These are phyloP conservation scores for Dalbergia cochinchinensis DNA, from an alignment of 306 rosid species.

Conservation along the genomic window DNA sequence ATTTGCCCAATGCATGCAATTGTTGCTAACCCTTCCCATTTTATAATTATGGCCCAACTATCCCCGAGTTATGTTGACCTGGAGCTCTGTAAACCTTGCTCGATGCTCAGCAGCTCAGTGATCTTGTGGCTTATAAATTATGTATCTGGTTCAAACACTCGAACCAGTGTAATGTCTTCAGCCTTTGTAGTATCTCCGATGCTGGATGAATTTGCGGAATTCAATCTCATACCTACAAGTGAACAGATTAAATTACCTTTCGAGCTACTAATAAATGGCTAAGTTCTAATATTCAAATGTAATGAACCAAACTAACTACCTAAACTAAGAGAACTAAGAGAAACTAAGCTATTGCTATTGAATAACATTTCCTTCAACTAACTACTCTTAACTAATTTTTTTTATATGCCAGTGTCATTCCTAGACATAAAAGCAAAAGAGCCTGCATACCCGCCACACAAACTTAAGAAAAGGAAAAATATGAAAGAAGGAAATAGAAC, in stretches of 20 bases:
- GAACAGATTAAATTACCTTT: not conserved
- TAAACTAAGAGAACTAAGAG: too few species aligned
- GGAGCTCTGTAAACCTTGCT: slow-evolving; percentile 36
- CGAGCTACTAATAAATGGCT: not conserved
- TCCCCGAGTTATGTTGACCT: slow-evolving; percentile 25
- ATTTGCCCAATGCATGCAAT: slow-evolving; percentile 35
- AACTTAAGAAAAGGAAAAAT: not conserved
- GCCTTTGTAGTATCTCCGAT: slow-evolving; percentile 8
- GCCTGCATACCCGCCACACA: too few species aligned
- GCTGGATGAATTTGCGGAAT: slow-evolving; percentile 36
- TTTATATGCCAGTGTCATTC: too few species aligned
- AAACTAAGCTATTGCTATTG: too few species aligned
- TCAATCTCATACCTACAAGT: slow-evolving; percentile 35
- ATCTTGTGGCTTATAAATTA: slow-evolving; percentile 35
- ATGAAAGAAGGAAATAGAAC: slow-evolving; percentile 29
- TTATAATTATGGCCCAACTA: slow-evolving; percentile 20
- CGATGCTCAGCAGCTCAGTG: slow-evolving; percentile 28
- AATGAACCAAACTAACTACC: too few species aligned
- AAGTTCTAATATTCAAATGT: not conserved
- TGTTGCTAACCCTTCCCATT: slow-evolving; percentile 30
- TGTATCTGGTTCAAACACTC: slow-evolving; percentile 34
- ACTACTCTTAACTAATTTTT: too few species aligned
- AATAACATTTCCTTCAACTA: not conserved
- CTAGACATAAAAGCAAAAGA: not conserved
- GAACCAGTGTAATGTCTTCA: slow-evolving; percentile 35